Conservation (phyloP, 441 rosid species). For the Arabidopsis lyrata region DNA sequence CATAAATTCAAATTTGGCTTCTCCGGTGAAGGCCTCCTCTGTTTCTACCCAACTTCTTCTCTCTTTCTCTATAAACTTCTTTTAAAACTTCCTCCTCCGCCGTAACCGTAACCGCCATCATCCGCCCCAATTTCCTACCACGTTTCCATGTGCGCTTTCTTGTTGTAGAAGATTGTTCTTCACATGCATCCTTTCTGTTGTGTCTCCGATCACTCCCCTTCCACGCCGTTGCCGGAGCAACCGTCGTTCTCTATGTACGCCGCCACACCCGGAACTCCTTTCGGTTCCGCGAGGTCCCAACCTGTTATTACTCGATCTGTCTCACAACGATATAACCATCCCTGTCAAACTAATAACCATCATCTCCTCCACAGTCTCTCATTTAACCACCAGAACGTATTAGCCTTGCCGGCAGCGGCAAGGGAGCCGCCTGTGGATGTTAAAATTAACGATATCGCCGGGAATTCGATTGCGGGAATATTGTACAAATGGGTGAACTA, state of each 20-base stretch:
- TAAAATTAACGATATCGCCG: constrained; percentile 81
- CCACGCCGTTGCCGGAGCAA: constrained; percentile 43
- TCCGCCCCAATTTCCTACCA: neutral
- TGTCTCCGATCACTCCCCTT: constrained; percentile 58
- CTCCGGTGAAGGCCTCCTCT: constrained; percentile 24
- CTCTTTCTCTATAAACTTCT: neutral
- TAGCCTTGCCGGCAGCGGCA: constrained; percentile 41
- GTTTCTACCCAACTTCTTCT: constrained; percentile 10
- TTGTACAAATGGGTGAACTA: constrained; percentile 95
- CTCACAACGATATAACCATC: constrained; percentile 41
- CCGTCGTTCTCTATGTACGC: constrained; percentile 36
- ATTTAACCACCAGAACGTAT: constrained; percentile 40
- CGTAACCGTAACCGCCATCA: constrained; percentile 15
- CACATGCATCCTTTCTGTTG: constrained; percentile 73
- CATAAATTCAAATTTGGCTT: constrained; percentile 16
- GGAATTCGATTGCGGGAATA: constrained; percentile 84
- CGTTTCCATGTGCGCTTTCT: neutral
- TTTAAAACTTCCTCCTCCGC: neutral
- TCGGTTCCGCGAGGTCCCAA: constrained; percentile 51
- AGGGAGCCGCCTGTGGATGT: constrained; percentile 67
- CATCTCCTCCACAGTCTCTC: constrained; percentile 44
- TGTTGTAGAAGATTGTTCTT: neutral
- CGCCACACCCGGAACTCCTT: neutral
- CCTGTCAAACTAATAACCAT: neutral
- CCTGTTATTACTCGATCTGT: constrained; percentile 49